Conservation (phyloP, 129 eudicot genomes). For the Glebionis coronaria region DNA sequence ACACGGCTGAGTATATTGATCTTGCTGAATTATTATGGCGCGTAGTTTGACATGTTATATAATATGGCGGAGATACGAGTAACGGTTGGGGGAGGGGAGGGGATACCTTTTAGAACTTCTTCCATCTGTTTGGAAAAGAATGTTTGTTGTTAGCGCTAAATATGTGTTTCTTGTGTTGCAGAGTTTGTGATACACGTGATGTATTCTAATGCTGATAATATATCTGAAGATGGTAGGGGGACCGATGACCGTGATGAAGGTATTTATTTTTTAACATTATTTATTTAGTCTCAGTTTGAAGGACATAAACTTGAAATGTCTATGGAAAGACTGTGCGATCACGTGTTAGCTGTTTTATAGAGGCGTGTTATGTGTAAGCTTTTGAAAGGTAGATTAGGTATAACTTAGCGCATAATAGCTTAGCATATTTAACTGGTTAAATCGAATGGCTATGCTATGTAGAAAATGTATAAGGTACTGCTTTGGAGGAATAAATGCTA, state of each 20-base stretch:
- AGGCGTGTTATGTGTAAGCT: not conserved
- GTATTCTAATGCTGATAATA: conserved; percentile 37
- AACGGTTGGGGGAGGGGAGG: too few relatives aligned
- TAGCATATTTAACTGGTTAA: too few relatives aligned
- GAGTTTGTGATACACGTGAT: conserved; percentile 20
- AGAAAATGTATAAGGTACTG: not conserved
- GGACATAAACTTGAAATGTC: not conserved
- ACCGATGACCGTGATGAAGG: conserved; percentile 48
- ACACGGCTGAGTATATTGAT: too few relatives aligned
- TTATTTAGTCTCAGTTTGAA: conserved; percentile 9
- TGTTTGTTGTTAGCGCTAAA: conserved; percentile 14
- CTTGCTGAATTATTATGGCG: too few relatives aligned
- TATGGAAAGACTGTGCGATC: not conserved
- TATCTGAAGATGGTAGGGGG: conserved; percentile 38
- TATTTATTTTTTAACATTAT: conserved; percentile 8
- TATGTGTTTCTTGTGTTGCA: conserved; percentile 16
- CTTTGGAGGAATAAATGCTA: not conserved
- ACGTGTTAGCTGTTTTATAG: conserved; percentile 6
- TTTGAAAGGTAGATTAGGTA: conserved; percentile 4
- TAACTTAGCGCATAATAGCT: not conserved
- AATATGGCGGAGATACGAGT: too few relatives aligned
- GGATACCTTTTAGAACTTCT: too few relatives aligned
- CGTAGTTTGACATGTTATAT: too few relatives aligned
- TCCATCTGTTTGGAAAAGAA: too few relatives aligned
- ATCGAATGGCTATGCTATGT: not conserved